Conservation (phyloP, 495 filamentous ascomycete species). For the Viridothelium virens region DNA sequence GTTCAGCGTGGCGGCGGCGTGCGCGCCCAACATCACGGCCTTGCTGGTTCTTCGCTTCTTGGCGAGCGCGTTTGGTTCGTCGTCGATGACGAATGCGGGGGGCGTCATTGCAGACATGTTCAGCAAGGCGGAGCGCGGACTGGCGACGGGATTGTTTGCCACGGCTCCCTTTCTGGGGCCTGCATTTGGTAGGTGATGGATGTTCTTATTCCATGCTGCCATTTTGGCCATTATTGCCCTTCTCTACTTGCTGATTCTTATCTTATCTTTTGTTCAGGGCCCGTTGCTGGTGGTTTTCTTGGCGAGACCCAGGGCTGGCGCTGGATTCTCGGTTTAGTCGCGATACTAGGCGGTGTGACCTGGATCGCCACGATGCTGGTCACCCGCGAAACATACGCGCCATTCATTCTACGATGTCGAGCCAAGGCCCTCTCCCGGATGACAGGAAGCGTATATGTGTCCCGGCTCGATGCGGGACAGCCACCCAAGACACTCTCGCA, state of each 20-base stretch:
- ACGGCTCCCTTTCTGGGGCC: conserved; percentile 9
- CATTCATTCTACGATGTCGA: conserved; percentile 16
- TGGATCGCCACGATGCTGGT: conserved; percentile 13
- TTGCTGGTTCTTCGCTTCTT: conserved; percentile 72
- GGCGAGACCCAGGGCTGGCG: conserved; percentile 16
- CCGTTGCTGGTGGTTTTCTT: conserved; percentile 17
- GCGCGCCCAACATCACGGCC: conserved; percentile 54
- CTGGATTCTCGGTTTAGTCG: conserved; percentile 17
- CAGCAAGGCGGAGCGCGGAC: conserved; percentile 51
- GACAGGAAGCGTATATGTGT: conserved; percentile 17
- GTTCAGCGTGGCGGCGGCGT: conserved; percentile 60
- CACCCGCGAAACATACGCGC: conserved; percentile 18
- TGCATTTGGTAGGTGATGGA: conserved; percentile 14
- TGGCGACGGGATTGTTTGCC: conserved; percentile 36
- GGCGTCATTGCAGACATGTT: conserved; percentile 75
- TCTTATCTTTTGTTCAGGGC: conserved; percentile 10
- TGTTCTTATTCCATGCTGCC: conserved; percentile 7
- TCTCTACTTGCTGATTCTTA: conserved; percentile 14
- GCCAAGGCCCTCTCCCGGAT: conserved; percentile 12
- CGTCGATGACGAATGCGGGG: conserved; percentile 63
- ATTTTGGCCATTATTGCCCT: conserved; percentile 2
- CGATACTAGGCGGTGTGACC: conserved; percentile 16
- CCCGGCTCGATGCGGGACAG: conserved; percentile 29
- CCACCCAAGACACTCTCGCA: conserved; percentile 27
- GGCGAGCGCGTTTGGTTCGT: conserved; percentile 68